Conservation (phyloP, 768 basidiomycete genomes). For the Leccinum aurantiacum region DNA sequence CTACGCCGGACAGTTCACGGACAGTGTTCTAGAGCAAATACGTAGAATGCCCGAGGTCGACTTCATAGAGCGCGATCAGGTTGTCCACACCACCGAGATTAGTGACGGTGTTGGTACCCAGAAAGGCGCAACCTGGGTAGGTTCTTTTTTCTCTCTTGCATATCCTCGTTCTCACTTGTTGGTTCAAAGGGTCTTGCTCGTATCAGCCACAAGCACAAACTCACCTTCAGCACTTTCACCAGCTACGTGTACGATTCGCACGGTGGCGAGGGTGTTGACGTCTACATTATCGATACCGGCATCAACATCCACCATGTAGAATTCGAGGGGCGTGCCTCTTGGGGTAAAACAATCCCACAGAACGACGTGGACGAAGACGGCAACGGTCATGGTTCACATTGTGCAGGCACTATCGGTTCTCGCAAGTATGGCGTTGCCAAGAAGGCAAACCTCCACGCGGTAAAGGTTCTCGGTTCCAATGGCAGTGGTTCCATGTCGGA, state of each 20-base stretch:
- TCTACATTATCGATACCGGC: conserved; percentile 85
- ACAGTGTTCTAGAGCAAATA: conserved; percentile 68
- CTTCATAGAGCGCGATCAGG: conserved; percentile 91
- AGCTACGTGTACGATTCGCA: conserved; percentile 68
- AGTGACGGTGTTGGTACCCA: conserved; percentile 38
- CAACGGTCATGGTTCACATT: conserved; percentile 95
- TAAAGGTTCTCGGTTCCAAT: conserved; percentile 93
- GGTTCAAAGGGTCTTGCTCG: conserved; percentile 83
- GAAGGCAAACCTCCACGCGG: conserved; percentile 83
- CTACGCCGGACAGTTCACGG: conserved; percentile 80
- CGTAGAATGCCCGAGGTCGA: conserved; percentile 85
- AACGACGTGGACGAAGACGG: conserved; percentile 86
- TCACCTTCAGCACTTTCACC: conserved; percentile 80
- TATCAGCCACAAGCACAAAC: conserved; percentile 79
- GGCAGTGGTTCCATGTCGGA: conserved; percentile 96
- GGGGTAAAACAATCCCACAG: conserved; percentile 90
- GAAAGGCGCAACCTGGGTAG: conserved; percentile 83
- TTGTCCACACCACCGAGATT: conserved; percentile 64
- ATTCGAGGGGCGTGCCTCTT: conserved; percentile 84
- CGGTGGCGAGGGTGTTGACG: conserved; percentile 94
- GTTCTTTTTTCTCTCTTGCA: conserved; percentile 15
- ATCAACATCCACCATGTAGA: conserved; percentile 85
- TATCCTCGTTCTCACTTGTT: conserved; percentile 13
- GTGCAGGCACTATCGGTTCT: conserved; percentile 95
- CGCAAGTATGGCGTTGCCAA: conserved; percentile 95